These are phyloP conservation scores for Russula olivacea DNA, from an alignment of 768 basidiomycete species.

Conservation along the genomic window DNA sequence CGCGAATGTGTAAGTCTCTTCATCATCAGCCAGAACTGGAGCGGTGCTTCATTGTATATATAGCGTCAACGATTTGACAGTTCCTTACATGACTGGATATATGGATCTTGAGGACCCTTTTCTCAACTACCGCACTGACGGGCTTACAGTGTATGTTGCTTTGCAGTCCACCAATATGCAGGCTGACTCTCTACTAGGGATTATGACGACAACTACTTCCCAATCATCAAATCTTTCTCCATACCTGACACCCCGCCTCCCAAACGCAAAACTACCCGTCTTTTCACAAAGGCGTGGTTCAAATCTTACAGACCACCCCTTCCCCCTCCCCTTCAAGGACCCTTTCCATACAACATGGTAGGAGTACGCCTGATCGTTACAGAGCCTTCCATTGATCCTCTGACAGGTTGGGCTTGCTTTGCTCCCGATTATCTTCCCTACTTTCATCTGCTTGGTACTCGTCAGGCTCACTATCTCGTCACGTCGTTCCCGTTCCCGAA, in stretches of 20 bases:
- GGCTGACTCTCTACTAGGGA: background rate
- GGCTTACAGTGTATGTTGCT: constrained; percentile 52
- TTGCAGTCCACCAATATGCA: background rate
- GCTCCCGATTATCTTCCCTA: constrained; percentile 62
- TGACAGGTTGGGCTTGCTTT: constrained; percentile 46
- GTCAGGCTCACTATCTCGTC: constrained; percentile 54
- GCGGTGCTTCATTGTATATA: background rate
- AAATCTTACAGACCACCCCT: constrained; percentile 17
- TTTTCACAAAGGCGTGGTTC: constrained; percentile 9
- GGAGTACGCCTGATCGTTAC: constrained; percentile 27
- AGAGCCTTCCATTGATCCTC: background rate
- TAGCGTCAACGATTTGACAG: constrained; percentile 70
- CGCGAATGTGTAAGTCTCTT: constrained; percentile 61
- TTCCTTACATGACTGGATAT: constrained; percentile 75
- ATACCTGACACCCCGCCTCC: constrained; percentile 11
- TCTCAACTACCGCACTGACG: constrained; percentile 46
- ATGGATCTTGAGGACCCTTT: constrained; percentile 69
- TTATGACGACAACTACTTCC: constrained; percentile 21
- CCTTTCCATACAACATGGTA: constrained; percentile 72
- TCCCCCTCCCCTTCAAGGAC: constrained; percentile 3
- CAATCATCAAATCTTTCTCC: constrained; percentile 22
- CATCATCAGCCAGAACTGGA: background rate
- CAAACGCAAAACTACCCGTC: constrained; percentile 6
- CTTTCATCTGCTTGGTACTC: constrained; percentile 48
- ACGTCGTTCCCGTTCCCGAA: constrained; percentile 55